A percentile compares a stretch with the other conserved stretches of the same genome.
These are phyloP conservation scores for Cenchrus americanus DNA, from an alignment of 176 grass and related monocot species.

Conservation along the genomic window DNA sequence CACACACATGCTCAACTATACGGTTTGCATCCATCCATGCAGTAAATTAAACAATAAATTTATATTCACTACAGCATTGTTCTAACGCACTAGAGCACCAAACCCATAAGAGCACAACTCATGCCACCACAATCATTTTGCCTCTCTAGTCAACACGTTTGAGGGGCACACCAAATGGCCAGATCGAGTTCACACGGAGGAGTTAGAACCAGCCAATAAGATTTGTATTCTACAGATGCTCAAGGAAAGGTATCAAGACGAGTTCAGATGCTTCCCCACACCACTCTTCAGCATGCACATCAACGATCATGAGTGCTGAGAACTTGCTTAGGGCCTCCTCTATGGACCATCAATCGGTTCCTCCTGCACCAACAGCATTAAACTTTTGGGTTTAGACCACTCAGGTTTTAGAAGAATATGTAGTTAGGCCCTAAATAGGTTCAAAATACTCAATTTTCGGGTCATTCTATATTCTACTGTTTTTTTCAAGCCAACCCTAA, in stretches of 20 bases:
- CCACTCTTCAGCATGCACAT: conserved; percentile 35
- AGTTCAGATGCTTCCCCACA: conserved; percentile 13
- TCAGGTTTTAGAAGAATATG: not conserved
- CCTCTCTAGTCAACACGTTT: not conserved
- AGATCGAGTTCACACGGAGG: not conserved
- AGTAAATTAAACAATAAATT: not conserved
- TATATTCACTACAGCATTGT: not conserved
- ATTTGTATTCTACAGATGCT: conserved; percentile 13
- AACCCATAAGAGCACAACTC: not conserved
- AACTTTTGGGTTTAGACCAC: conserved; percentile 20
- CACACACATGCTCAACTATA: not conserved
- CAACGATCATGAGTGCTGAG: not conserved
- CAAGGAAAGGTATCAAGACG: not conserved
- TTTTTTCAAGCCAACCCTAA: not conserved
- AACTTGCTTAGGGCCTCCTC: not conserved
- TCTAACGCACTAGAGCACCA: not conserved
- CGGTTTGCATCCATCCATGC: not conserved
- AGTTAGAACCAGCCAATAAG: conserved; percentile 7
- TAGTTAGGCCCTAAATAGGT: not conserved
- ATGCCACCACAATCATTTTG: conserved; percentile 1
- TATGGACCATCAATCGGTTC: conserved; percentile 44
- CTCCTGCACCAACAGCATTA: conserved; percentile 52
- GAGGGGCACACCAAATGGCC: not conserved
- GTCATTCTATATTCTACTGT: conserved; percentile 3
- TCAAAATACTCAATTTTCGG: not conserved